These are phyloP conservation scores for Pseudogymnoascus sp. DNA, from an alignment of 2,329 filamentous ascomycete species.

Conservation along the genomic window DNA sequence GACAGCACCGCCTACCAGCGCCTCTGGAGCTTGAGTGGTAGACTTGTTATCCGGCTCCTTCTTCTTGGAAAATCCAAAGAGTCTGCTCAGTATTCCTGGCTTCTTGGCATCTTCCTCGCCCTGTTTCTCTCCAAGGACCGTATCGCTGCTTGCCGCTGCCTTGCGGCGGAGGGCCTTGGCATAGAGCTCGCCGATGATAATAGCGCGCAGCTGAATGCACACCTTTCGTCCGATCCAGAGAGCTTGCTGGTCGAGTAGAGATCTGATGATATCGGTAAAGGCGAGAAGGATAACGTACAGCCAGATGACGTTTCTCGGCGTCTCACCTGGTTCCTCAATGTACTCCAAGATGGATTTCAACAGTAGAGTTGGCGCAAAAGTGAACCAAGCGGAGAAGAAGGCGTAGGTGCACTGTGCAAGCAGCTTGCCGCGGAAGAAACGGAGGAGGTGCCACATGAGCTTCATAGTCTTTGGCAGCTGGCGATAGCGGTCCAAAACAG, in stretches of 20 bases:
- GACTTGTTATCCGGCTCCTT: slow-evolving; percentile 44
- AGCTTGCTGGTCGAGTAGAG: slow-evolving; percentile 74
- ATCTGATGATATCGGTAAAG: slow-evolving; percentile 70
- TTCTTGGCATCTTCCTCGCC: slow-evolving; percentile 40
- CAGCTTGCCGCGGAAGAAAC: slow-evolving; percentile 72
- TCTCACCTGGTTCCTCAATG: slow-evolving; percentile 70
- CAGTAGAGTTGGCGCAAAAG: slow-evolving; percentile 84
- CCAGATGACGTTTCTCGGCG: slow-evolving; percentile 85
- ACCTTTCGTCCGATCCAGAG: slow-evolving; percentile 92
- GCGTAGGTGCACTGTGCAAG: slow-evolving; percentile 75
- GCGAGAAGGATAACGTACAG: slow-evolving; percentile 89
- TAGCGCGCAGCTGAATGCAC: slow-evolving; percentile 84
- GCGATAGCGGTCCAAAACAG: slow-evolving; percentile 73
- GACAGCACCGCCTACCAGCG: slow-evolving; percentile 27
- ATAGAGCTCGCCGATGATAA: slow-evolving; percentile 96
- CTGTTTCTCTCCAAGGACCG: slow-evolving; percentile 53
- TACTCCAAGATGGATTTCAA: slow-evolving; percentile 89
- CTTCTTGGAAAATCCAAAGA: slow-evolving; percentile 47
- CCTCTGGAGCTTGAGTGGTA: slow-evolving; percentile 27
- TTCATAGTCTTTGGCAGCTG: slow-evolving; percentile 74
- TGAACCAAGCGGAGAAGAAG: slow-evolving; percentile 69
- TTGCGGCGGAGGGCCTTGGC: slow-evolving; percentile 89
- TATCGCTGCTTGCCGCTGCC: slow-evolving; percentile 70
- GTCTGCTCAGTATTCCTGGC: slow-evolving; percentile 37
- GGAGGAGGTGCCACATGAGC: slow-evolving; percentile 71